Evolutionary conservation across 2,329 filamentous ascomycete genomes (phyloP), one percentile per base, ranked within the genome.

Genomic region (Alternaria arborescens): DNA sequence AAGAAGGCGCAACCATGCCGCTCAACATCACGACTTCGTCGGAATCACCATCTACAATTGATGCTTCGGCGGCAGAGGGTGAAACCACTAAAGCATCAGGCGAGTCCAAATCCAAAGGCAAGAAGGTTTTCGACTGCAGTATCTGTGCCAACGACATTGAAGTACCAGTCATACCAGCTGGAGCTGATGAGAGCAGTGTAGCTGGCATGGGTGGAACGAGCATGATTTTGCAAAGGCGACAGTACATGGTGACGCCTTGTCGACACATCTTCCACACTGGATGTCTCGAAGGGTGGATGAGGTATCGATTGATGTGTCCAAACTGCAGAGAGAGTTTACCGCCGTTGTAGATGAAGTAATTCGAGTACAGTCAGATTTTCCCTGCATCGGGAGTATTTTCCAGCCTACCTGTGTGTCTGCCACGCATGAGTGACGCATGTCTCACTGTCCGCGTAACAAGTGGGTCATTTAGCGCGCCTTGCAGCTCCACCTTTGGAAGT

Each of bases 221-320:
- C 0, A 89, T 89, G 30, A 87, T 97, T 56, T 84, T 98, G 68
- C 91, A 91, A 32, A 84, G 94, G 62, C 87, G 94, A 51, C 85
- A 87, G 69, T 98, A 98, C 80, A 99, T 99, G 95, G 92, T 98
- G 22, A 99, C 95, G 58, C 95, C 95, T 48, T 99, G 95, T 78
- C 84, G 94, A 56, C 95, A 99, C 81, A 93, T 98, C 50, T 99
- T 99, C 77, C 95, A 99, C 76, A 95, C 89, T 58, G 83, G 86
- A 32, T 99, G 95, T 78, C 81, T 99, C 68, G 94, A 98, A 80
- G 93, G 93, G 40, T 98, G 95, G 95, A 95, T 99, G 91, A 87
- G 92, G 75, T 93, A 96, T 77, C 83, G 94, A 59, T 80, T 99
- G 72, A 93, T 97, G 81, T 99, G 95, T 80, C 95, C 95, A 1